Evolutionary conservation across 306 rosid species (phyloP).

Genomic region (Senna siamea): DNA sequence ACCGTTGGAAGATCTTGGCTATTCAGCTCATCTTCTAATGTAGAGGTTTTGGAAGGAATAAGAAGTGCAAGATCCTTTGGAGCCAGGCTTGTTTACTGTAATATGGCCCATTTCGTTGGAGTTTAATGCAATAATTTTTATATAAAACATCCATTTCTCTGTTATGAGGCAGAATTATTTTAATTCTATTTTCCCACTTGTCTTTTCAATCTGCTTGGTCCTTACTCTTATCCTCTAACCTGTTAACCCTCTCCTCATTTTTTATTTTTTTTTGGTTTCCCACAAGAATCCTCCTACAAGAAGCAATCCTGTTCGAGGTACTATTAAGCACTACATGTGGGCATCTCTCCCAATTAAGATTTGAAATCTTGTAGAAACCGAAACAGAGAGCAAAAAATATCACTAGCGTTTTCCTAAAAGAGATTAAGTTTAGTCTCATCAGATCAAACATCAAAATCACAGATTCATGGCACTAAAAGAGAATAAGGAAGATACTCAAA

Average conservation of each 20-base stretch:
- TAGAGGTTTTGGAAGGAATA: conserved; percentile 1
- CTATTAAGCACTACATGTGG: no score
- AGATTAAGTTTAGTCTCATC: background rate
- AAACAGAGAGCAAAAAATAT: background rate
- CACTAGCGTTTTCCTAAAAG: background rate
- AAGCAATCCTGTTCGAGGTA: no score
- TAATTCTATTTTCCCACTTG: background rate
- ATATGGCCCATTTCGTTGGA: background rate
- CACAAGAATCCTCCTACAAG: no score
- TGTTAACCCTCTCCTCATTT: background rate
- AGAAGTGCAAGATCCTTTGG: background rate
- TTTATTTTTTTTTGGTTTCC: no score
- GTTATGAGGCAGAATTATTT: background rate
- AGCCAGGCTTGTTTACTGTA: background rate
- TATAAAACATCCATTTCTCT: background rate
- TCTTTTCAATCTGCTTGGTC: background rate
- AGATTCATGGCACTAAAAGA: background rate
- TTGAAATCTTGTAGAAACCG: background rate
- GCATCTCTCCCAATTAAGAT: no score
- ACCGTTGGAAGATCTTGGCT: background rate
- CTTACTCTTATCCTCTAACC: conserved; percentile 2
- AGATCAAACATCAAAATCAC: background rate
- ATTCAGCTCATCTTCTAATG: background rate
- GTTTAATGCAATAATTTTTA: background rate
- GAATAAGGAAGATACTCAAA: background rate